Conservation (phyloP, 371 early-diverging fungal species). For the Rhizopus sp. region DNA sequence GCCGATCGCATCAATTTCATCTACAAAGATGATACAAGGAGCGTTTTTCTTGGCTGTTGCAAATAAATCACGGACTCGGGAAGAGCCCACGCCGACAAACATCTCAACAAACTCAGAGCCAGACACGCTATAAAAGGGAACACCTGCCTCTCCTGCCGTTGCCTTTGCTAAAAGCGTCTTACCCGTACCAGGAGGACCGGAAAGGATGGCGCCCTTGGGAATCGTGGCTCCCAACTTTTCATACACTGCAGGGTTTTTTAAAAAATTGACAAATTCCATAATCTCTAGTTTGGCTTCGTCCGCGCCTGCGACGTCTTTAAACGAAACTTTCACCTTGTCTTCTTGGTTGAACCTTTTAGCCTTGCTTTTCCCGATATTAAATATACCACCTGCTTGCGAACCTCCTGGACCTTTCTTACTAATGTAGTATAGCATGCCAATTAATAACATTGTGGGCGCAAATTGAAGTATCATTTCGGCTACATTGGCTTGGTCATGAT, state of each 20-base stretch:
- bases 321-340: slow-evolving; percentile 92
- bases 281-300: slow-evolving; percentile 99
- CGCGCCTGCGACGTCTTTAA: slow-evolving; percentile 99
- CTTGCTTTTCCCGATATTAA: slow-evolving; percentile 95
- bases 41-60: slow-evolving; percentile 95
- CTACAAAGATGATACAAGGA: slow-evolving; percentile 99
- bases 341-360: slow-evolving; percentile 98
- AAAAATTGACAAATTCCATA: slow-evolving; percentile 99
- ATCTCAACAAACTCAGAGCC: slow-evolving; percentile 99
- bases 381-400: slow-evolving; percentile 78
- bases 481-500: slow-evolving; percentile 77
- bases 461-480: slow-evolving; percentile 78
- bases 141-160: slow-evolving; percentile 98
- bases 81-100: slow-evolving; percentile 99
- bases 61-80: slow-evolving; percentile 98
- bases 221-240: slow-evolving; percentile 99
- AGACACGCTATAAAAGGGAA: slow-evolving; percentile 96
- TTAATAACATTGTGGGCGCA: slow-evolving; percentile 89
- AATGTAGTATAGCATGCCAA: slow-evolving; percentile 87
- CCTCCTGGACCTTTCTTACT: slow-evolving; percentile 79
- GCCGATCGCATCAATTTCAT: slow-evolving; percentile 99
- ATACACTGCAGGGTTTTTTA: slow-evolving; percentile 97
- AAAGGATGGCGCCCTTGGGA: slow-evolving; percentile 98
- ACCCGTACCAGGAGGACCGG: slow-evolving; percentile 98
- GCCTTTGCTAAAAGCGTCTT: slow-evolving; percentile 99